Evolutionary conservation across 1,284 basidiomycete genomes (phyloP).

Genomic region (Ustilago curta): DNA sequence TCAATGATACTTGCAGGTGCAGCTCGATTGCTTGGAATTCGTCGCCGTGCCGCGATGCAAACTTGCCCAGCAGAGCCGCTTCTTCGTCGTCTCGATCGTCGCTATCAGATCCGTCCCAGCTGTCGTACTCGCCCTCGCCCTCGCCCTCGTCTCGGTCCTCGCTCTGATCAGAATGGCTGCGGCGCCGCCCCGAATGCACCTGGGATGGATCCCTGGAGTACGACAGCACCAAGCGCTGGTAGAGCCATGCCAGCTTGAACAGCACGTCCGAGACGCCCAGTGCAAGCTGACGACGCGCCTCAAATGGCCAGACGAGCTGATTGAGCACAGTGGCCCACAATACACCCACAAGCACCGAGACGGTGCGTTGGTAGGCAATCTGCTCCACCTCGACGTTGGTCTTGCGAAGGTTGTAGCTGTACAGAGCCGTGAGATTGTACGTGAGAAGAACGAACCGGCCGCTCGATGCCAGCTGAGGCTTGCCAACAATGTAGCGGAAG

Average conservation of each 20-base stretch:
- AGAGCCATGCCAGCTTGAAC: conserved; percentile 65
- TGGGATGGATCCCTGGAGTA: conserved; percentile 52
- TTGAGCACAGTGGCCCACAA: conserved; percentile 89
- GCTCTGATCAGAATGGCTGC: background rate
- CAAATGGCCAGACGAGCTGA: conserved; percentile 92
- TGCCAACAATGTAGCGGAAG: conserved; percentile 87
- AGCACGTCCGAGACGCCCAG: conserved; percentile 80
- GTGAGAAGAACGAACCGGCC: conserved; percentile 70
- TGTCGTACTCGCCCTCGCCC: conserved; percentile 25
- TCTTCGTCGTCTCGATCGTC: conserved; percentile 39
- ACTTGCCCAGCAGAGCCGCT: conserved; percentile 41
- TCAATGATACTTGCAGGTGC: conserved; percentile 88
- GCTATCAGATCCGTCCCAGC: background rate
- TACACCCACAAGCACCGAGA: conserved; percentile 87
- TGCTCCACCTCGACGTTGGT: conserved; percentile 78
- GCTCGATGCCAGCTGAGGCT: conserved; percentile 68
- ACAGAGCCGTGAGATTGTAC: conserved; percentile 85
- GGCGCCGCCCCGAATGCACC: background rate
- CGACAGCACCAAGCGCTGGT: conserved; percentile 60
- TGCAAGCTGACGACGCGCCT: conserved; percentile 87
- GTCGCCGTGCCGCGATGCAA: conserved; percentile 36
- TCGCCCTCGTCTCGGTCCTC: conserved; percentile 15
- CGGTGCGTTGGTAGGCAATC: conserved; percentile 81
- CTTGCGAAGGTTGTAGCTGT: conserved; percentile 80
- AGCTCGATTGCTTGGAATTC: conserved; percentile 79